Base-by-base conservation (phyloP, 345 rosid species). In the Linum trigynum region DNA sequence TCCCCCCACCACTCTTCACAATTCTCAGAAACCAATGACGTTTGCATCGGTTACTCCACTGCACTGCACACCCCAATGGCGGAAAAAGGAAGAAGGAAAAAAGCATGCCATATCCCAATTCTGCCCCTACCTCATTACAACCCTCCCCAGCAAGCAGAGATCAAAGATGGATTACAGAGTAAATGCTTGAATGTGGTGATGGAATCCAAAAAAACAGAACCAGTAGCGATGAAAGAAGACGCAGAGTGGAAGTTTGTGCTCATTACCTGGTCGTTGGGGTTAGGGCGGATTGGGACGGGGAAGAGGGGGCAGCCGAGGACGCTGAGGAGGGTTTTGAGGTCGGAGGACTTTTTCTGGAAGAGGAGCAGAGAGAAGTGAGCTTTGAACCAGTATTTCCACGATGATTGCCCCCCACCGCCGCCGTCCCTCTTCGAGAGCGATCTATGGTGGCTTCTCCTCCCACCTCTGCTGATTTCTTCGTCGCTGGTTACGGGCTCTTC, bases 291-390 rank as follows among this genome's bases (percentile, higher is more conserved):
- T 55, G 89, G 74, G 61, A 87, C 81, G 14, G 97, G 97, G 71
- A 90, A 90, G 68, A 90, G 97, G 69, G 97, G 97, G 74, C 97
- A 90, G 55, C 84, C 97, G 40, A 90, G 82, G 73, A 90, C 94
- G 71, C 97, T 85, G 2, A 90, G 68, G 65, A 90, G 90, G 71
- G 80, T 75, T 68, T 78, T 87, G 74, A 82, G 80, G 64, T 87
- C 81, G 55, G 88, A 72, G 14, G 53, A 72, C 67, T 84, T 85
- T 53, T 79, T 84, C 73, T 74, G 75, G 70, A 83, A 77, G 11
- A 67, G 72, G 51, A 76, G 32, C 59, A 16, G 76, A 39, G 87
- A 76, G 56, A 87, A 73, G 62, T 80, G 91, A 65, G 81, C 59
- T 75, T 76, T 87, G 71, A 87, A 77, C 97, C 97, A 90, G 78